Base-by-base conservation (phyloP, 2,329 filamentous ascomycete species). In the Chaetomium olivaceum region DNA sequence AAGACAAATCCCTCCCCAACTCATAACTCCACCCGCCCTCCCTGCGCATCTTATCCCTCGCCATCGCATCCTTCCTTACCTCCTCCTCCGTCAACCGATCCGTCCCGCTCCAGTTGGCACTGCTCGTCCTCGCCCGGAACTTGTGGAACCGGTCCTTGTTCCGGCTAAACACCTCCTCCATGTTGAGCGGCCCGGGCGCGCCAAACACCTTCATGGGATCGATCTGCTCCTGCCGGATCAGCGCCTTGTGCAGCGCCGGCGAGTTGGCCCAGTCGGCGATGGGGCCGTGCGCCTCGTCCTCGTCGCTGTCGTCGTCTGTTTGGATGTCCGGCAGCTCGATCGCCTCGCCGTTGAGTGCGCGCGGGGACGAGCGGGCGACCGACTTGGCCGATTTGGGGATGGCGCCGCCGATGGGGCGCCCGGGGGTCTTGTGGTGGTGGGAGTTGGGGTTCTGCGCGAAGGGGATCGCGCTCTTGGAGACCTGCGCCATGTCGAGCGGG, bases 91-190 rank as follows among this genome's bases (percentile, higher is more conserved):
- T 97, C 71, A 99, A 82, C 61, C 83, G 80, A 72, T 99, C 96
- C 3, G 89, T 83, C 62, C 91, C 86, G 74, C 86, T 89, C 95
- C 95, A 99, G 79, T 97, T 96, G 43, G 96, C 96, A 78, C 92
- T 97, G 72, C 92, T 96, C 5, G 94, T 97, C 63, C 95, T 86
- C 60, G 91, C 89, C 21, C 96, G 87, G 83, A 97, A 98, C 74
- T 92, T 91, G 81, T 91, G 91, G 77, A 91, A 88, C 69, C 90
- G 83, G 63, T 94, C 92, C 77, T 93, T 93, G 77, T 91, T 93
- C 77, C 93, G 92, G 78, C 85, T 90, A 79, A 99, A 99, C 36
- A 97, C 93, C 75, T 98, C 93, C 74, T 99, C 96, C 89, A 99
- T 95, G 74, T 92, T 92, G 70, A 99, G 83, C 14, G 93, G 91